Conservation (phyloP, 192 early-diverging fungal genomes). For the Podochytrium sp. region DNA sequence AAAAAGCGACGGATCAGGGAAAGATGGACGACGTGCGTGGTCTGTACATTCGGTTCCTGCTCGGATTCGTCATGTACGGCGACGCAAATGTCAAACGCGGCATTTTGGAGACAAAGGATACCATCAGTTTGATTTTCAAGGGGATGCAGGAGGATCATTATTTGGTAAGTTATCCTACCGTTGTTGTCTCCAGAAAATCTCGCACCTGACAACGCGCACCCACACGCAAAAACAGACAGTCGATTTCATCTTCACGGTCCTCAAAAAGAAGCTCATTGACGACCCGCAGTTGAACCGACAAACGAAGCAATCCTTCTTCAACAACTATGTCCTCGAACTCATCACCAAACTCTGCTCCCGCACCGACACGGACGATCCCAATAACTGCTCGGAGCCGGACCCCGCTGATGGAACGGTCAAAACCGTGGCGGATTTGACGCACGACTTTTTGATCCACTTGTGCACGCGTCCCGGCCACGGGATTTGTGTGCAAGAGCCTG, state of each 20-base stretch:
- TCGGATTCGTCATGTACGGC: slow-evolving; percentile 76
- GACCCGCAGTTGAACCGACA: slow-evolving; percentile 62
- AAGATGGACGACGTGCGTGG: slow-evolving; percentile 65
- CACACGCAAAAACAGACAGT: slow-evolving; percentile 43
- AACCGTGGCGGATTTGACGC: slow-evolving; percentile 61
- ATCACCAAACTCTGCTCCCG: slow-evolving; percentile 63
- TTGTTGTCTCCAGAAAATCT: background rate
- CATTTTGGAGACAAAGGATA: slow-evolving; percentile 73
- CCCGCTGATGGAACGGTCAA: slow-evolving; percentile 16
- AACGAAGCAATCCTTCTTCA: slow-evolving; percentile 72
- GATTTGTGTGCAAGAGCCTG: slow-evolving; percentile 73
- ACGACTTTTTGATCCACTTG: slow-evolving; percentile 74
- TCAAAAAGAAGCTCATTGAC: slow-evolving; percentile 66
- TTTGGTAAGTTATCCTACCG: slow-evolving; percentile 48
- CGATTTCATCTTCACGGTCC: slow-evolving; percentile 57
- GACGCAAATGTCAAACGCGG: slow-evolving; percentile 71
- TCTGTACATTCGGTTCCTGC: slow-evolving; percentile 73
- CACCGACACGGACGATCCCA: slow-evolving; percentile 28
- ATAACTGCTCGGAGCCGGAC: slow-evolving; percentile 9
- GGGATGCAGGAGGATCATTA: slow-evolving; percentile 69
- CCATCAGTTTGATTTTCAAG: slow-evolving; percentile 69
- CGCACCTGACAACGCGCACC: no score
- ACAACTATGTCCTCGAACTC: slow-evolving; percentile 69
- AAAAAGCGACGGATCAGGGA: slow-evolving; percentile 43
- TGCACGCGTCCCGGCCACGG: slow-evolving; percentile 74